Evolutionary conservation across 208 protist species (phyloP).

Genomic region (Trypanosoma vivax): DNA sequence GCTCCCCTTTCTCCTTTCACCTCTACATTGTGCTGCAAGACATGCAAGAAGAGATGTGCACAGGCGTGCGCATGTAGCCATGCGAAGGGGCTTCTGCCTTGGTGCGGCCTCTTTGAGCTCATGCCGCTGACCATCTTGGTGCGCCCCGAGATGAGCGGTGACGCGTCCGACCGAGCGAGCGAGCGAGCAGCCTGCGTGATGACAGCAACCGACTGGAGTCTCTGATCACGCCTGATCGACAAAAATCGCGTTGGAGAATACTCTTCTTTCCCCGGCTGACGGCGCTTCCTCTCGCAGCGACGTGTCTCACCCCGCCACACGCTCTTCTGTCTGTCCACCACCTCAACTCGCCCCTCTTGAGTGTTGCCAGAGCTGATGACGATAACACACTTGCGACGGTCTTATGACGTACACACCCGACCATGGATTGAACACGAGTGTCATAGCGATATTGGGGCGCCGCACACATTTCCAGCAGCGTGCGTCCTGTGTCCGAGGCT

Average conservation of each 20-base stretch:
- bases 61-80: no score
- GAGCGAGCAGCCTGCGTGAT: not conserved
- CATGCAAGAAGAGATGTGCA: not conserved
- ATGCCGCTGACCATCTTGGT: constrained; percentile 22
- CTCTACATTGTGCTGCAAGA: not conserved
- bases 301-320: not conserved
- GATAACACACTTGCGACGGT: constrained; percentile 49
- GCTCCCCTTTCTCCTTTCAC: not conserved
- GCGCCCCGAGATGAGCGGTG: constrained; percentile 7
- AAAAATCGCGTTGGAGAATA: constrained; percentile 20
- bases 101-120: constrained; percentile 1
- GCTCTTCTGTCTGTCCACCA: not conserved
- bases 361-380: constrained; percentile 6
- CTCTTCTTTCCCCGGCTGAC: constrained; percentile 24
- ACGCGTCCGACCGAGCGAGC: not conserved
- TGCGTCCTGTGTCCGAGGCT: constrained; percentile 35
- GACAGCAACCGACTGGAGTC: constrained; percentile 22
- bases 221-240: constrained; percentile 13
- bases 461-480: constrained; percentile 49
- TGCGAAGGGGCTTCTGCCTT: constrained; percentile 12
- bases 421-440: constrained; percentile 57
- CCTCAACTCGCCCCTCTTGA: not conserved
- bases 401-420: constrained; percentile 42
- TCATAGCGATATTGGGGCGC: constrained; percentile 30
- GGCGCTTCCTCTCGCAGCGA: not conserved